phyloP scores from a whole-genome alignment of 257 asterid genomes.

The Ehretia macrophylla region DNA sequence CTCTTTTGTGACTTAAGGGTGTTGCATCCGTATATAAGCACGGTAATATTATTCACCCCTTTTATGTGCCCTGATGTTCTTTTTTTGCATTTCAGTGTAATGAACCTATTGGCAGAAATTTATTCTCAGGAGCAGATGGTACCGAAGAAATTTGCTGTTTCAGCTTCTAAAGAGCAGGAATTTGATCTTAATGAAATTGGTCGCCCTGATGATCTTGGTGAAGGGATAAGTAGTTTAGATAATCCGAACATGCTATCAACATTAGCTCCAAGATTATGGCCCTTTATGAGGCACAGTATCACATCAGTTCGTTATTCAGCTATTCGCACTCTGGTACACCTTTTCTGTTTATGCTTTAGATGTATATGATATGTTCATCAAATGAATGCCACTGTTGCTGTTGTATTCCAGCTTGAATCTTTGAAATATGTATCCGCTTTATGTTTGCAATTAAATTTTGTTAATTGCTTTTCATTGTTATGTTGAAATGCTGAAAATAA shows the following conservation, averaged over 20 bases:
- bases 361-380: neutral
- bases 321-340: slow-evolving; percentile 86
- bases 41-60: neutral
- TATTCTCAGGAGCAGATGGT: slow-evolving; percentile 95
- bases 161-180: slow-evolving; percentile 43
- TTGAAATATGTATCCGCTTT: too few relatives aligned
- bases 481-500: slow-evolving; percentile 2
- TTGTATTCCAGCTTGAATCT: neutral
- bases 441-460: too few relatives aligned
- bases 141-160: slow-evolving; percentile 59
- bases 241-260: slow-evolving; percentile 76
- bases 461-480: too few relatives aligned
- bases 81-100: slow-evolving; percentile 70
- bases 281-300: slow-evolving; percentile 97
- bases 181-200: slow-evolving; percentile 82
- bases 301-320: slow-evolving; percentile 96
- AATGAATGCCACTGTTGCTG: neutral
- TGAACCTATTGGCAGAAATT: slow-evolving; percentile 97
- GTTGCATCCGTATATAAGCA: neutral
- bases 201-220: slow-evolving; percentile 50
- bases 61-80: slow-evolving; percentile 20
- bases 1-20: neutral
- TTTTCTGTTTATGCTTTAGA: slow-evolving; percentile 6
- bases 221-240: slow-evolving; percentile 61
- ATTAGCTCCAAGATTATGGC: slow-evolving; percentile 97